Conservation (phyloP, 176 grass and related monocot species). For the Cocos nucifera region DNA sequence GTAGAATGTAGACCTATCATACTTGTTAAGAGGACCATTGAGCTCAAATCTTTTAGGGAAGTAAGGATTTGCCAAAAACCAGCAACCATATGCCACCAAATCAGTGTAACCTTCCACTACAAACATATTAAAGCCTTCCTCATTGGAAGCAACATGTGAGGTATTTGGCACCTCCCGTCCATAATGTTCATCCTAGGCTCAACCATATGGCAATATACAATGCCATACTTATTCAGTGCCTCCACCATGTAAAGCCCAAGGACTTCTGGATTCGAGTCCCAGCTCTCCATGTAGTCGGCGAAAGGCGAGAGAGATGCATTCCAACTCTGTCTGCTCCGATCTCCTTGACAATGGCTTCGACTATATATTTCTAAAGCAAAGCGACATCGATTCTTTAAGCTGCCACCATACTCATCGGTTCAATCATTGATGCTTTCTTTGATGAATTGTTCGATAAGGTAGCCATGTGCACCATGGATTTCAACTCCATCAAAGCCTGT, state of each 20-base stretch:
- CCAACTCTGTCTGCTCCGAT: slow-evolving; percentile 10
- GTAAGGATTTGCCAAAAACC: slow-evolving; percentile 43
- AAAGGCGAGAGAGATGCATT: slow-evolving; percentile 39
- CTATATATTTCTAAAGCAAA: slow-evolving; percentile 46
- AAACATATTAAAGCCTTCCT: slow-evolving; percentile 33
- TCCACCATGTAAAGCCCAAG: slow-evolving; percentile 24
- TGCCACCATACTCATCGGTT: slow-evolving; percentile 33
- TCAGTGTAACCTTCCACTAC: slow-evolving; percentile 31
- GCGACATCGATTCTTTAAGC: slow-evolving; percentile 30
- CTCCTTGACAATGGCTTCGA: slow-evolving; percentile 23
- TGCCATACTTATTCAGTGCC: slow-evolving; percentile 21
- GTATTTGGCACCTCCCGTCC: slow-evolving; percentile 14
- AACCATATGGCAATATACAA: slow-evolving; percentile 29
- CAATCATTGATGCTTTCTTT: slow-evolving; percentile 38
- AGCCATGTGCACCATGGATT: slow-evolving; percentile 41
- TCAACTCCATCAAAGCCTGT: slow-evolving; percentile 63
- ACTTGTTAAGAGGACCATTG: slow-evolving; percentile 3
- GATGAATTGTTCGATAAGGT: slow-evolving; percentile 51
- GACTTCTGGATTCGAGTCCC: slow-evolving; percentile 30
- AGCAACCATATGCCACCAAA: slow-evolving; percentile 20
- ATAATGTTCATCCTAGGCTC: slow-evolving; percentile 21
- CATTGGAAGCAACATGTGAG: slow-evolving; percentile 21
- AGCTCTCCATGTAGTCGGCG: slow-evolving; percentile 14
- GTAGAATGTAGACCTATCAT: slow-evolving; percentile 25
- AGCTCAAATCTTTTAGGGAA: background rate